Conservation (phyloP, 441 rosid species). For the Brassica hybrid region DNA sequence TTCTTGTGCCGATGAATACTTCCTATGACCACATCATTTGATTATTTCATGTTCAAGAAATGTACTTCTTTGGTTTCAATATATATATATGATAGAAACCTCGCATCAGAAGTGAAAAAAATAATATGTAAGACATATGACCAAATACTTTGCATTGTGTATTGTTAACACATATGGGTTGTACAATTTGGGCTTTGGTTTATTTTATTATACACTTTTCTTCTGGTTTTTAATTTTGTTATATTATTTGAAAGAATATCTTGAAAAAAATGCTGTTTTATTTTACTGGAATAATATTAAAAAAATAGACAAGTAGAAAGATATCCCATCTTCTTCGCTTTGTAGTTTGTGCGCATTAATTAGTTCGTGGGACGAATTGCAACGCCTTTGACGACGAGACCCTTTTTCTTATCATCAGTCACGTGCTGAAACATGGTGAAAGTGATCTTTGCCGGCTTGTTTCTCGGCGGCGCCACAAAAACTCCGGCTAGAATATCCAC, state of each 20-base stretch:
- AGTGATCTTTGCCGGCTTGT: background rate
- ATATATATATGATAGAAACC: background rate
- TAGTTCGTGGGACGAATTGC: conserved; percentile 25
- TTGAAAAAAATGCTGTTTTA: background rate
- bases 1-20: background rate
- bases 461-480: conserved; percentile 13
- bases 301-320: no score
- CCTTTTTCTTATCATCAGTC: background rate
- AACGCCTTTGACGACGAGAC: conserved; percentile 21
- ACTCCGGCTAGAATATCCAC: conserved; percentile 26
- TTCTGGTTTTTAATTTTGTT: background rate
- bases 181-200: background rate
- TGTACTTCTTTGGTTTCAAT: background rate
- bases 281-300: background rate
- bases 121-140: background rate
- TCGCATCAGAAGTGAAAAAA: background rate
- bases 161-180: background rate
- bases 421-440: conserved; percentile 17
- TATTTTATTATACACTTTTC: background rate
- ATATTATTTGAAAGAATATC: background rate
- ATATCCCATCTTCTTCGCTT: background rate
- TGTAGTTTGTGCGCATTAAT: background rate
- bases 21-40: background rate
- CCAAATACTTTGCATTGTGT: background rate
- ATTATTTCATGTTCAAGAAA: background rate